Evolutionary conservation across 2,329 filamentous ascomycete species (phyloP).

Genomic region (Paecilomyces variotii): DNA sequence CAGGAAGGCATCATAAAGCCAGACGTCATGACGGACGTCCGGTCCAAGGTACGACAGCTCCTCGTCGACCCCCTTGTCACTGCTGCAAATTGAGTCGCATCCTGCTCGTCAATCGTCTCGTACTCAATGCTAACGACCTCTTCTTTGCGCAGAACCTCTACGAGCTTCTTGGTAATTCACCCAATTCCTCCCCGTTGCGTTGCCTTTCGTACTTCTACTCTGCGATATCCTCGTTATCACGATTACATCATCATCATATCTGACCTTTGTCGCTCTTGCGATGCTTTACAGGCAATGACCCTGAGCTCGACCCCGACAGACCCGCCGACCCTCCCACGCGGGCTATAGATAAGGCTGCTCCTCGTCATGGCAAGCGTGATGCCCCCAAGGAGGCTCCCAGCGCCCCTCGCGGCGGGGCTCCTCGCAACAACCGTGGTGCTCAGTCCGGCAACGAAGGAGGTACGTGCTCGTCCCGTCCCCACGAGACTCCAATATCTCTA

Average conservation of each 20-base stretch:
- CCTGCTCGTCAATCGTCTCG: constrained; percentile 1
- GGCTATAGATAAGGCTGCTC: constrained; percentile 75
- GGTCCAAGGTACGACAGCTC: constrained; percentile 40
- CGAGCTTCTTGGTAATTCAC: constrained; percentile 84
- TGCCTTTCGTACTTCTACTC: constrained; percentile 1
- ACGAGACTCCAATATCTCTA: not conserved
- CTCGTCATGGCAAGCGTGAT: constrained; percentile 80
- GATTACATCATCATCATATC: constrained; percentile 15
- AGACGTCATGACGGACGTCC: constrained; percentile 46
- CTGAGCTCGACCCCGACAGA: constrained; percentile 65
- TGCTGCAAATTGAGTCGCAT: constrained; percentile 1
- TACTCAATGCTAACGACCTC: constrained; percentile 28
- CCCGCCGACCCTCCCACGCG: constrained; percentile 71
- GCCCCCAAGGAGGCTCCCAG: constrained; percentile 63
- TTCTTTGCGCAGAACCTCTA: constrained; percentile 69
- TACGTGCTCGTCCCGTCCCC: constrained; percentile 43
- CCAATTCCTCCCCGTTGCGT: constrained; percentile 13
- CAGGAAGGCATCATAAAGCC: constrained; percentile 41
- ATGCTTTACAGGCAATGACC: constrained; percentile 54
- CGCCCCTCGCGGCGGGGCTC: constrained; percentile 25
- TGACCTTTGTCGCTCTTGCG: constrained; percentile 20
- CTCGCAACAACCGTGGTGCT: constrained; percentile 41
- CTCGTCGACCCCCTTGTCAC: constrained; percentile 1
- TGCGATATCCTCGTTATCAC: constrained; percentile 13
- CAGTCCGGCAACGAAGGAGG: constrained; percentile 77